Conservation (phyloP, 2,329 filamentous ascomycete species). For the Penicillium sp. region DNA sequence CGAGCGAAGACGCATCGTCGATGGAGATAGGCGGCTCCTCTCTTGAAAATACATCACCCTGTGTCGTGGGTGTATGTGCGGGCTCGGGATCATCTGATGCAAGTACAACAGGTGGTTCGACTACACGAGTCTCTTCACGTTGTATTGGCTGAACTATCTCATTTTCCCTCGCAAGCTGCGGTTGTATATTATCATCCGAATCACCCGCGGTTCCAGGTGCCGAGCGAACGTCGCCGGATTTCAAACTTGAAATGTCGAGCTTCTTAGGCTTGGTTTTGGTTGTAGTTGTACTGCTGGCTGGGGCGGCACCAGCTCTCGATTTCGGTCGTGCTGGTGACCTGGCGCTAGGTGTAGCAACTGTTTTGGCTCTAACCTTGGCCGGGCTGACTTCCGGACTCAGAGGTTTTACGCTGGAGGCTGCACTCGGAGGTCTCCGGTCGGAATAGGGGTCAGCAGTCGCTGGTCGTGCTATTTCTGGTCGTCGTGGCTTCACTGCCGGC, state of each 20-base stretch:
- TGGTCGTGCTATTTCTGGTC: conserved; percentile 34
- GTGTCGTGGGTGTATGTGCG: background rate
- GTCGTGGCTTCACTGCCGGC: conserved; percentile 35
- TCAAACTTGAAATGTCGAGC: conserved; percentile 29
- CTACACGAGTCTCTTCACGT: background rate
- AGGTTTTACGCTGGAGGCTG: conserved; percentile 44
- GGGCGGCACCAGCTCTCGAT: conserved; percentile 27
- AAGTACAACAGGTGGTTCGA: background rate
- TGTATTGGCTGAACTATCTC: conserved; percentile 21
- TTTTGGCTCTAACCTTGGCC: conserved; percentile 24
- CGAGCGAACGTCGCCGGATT: conserved; percentile 22
- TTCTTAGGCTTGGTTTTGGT: conserved; percentile 30
- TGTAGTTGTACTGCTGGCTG: conserved; percentile 25
- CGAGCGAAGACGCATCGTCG: background rate
- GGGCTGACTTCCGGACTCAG: conserved; percentile 23
- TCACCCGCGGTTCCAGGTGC: conserved; percentile 17
- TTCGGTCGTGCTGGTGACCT: conserved; percentile 30
- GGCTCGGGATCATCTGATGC: background rate
- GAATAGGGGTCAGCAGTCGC: conserved; percentile 33
- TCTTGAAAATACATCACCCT: background rate
- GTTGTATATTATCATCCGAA: conserved; percentile 19
- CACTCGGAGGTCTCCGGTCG: conserved; percentile 46
- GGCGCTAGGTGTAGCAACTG: conserved; percentile 27
- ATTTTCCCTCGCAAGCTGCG: conserved; percentile 30
- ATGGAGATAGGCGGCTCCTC: background rate